Conservation (phyloP, 129 eudicot species). For the Gnaphalium uliginosum region DNA sequence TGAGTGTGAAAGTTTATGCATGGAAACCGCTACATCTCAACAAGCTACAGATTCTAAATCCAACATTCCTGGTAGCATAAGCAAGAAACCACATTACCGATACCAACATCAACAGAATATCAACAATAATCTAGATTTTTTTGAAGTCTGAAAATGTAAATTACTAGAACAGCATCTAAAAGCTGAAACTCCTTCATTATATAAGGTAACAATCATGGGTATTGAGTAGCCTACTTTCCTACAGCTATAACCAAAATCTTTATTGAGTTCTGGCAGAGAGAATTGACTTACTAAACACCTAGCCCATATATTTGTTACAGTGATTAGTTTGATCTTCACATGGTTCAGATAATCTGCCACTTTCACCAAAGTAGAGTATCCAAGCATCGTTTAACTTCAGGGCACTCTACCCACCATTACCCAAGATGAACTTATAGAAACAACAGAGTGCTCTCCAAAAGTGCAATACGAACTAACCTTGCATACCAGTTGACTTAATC, state of each 20-base stretch:
- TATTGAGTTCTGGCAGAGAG: constrained; percentile 1
- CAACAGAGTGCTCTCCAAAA: not conserved
- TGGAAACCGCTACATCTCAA: not conserved
- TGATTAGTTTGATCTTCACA: not conserved
- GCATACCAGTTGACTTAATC: not conserved
- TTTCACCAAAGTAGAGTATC: not conserved
- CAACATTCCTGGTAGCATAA: not conserved
- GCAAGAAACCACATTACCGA: not conserved
- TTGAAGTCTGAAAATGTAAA: not conserved
- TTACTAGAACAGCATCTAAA: not conserved
- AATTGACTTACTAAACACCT: not conserved
- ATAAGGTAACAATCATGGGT: not conserved
- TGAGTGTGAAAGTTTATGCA: not conserved
- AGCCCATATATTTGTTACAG: not conserved
- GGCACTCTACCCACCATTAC: not conserved
- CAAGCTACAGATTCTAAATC: not conserved
- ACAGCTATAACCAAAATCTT: not conserved
- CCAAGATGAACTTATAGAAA: not conserved
- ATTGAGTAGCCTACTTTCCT: not conserved
- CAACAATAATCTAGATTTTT: not conserved
- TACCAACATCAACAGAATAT: not conserved
- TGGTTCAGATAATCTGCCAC: not conserved
- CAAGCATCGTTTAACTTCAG: not conserved
- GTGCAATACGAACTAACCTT: not conserved
- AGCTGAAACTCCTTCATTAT: not conserved